Conservation (phyloP, 805 yeast genomes). For the Scheffersomyces coipomensis region DNA sequence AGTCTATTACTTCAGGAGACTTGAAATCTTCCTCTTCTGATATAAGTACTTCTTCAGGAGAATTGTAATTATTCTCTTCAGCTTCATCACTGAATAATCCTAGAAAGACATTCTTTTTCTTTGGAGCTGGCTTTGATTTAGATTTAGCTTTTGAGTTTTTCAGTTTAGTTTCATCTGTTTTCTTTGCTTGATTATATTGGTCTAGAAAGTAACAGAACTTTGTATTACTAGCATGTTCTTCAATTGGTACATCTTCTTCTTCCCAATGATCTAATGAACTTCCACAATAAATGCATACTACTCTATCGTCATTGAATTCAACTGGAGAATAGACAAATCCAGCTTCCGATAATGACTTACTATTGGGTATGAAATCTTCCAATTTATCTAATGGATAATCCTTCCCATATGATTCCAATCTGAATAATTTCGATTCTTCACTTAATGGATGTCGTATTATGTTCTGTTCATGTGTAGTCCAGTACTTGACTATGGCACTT, state of each 20-base stretch:
- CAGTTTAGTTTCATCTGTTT: background rate
- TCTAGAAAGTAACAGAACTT: slow-evolving; percentile 28
- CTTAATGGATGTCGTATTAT: slow-evolving; percentile 20
- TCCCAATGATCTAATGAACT: slow-evolving; percentile 51
- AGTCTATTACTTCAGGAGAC: background rate
- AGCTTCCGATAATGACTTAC: slow-evolving; percentile 42
- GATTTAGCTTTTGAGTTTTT: background rate
- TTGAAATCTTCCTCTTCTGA: no score
- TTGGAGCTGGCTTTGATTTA: background rate
- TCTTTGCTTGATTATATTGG: no score
- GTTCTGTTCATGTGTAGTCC: slow-evolving; percentile 14
- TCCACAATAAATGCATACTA: slow-evolving; percentile 27
- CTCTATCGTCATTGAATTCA: slow-evolving; percentile 28
- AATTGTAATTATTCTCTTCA: no score
- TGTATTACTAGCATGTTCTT: slow-evolving; percentile 45
- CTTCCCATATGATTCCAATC: slow-evolving; percentile 39
- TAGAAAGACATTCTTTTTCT: background rate
- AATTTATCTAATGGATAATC: slow-evolving; percentile 47
- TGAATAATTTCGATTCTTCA: slow-evolving; percentile 23
- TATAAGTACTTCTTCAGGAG: background rate
- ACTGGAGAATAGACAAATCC: slow-evolving; percentile 39
- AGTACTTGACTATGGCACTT: slow-evolving; percentile 4
- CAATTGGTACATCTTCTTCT: slow-evolving; percentile 57
- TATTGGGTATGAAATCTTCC: slow-evolving; percentile 35
- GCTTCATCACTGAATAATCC: background rate